Evolutionary conservation across 148 eudicot genomes (phyloP).

Genomic region (Rhododendron henanense): DNA sequence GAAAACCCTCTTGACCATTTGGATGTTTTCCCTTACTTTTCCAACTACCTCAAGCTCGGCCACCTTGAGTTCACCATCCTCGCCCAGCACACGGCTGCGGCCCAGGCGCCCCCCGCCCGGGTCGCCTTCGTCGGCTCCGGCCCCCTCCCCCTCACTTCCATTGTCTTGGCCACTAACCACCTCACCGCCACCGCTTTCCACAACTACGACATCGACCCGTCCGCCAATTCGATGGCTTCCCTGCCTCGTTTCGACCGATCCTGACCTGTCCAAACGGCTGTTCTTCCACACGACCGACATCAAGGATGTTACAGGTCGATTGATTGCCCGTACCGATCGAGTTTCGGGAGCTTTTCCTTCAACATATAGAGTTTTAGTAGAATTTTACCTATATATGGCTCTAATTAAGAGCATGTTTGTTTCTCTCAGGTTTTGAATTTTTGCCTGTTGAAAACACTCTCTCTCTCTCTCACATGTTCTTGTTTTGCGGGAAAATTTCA

Average conservation of each 20-base stretch:
- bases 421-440: neutral
- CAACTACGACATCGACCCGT: constrained; percentile 71
- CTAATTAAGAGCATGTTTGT: neutral
- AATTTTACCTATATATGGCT: neutral
- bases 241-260: constrained; percentile 48
- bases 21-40: constrained; percentile 63
- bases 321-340: no score
- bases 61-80: constrained; percentile 60
- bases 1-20: constrained; percentile 66
- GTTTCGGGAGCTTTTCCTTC: no score
- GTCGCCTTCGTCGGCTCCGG: constrained; percentile 90
- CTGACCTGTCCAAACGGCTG: constrained; percentile 64
- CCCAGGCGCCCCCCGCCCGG: constrained; percentile 35
- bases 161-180: constrained; percentile 67
- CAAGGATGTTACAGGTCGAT: constrained; percentile 45
- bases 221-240: constrained; percentile 72
- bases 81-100: constrained; percentile 22
- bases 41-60: constrained; percentile 74
- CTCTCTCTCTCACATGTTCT: neutral
- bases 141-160: constrained; percentile 85
- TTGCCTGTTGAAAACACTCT: neutral
- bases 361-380: neutral
- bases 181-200: constrained; percentile 54
- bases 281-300: constrained; percentile 67
- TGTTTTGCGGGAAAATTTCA: no score